phyloP scores from a whole-genome alignment of 352 stramenopile genomes.

The Phytopythium cucurbitacearum region DNA sequence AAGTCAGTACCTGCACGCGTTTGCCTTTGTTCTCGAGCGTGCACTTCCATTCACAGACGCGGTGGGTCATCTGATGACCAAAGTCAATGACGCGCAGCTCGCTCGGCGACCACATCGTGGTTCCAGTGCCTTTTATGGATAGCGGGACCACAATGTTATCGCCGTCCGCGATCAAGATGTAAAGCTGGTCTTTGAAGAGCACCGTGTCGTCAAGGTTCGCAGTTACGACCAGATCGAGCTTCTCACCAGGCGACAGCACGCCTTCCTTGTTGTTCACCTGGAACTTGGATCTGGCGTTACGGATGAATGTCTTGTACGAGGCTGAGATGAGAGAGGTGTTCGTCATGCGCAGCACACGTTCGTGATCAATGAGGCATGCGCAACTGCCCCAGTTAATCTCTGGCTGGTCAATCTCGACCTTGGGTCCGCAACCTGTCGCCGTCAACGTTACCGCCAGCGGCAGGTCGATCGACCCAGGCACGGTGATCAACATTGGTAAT shows the following conservation, averaged over 20 bases:
- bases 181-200: constrained; percentile 90
- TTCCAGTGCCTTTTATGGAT: constrained; percentile 88
- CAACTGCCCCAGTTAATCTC: constrained; percentile 90
- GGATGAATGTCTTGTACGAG: constrained; percentile 91
- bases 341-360: constrained; percentile 66
- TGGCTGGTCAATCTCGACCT: constrained; percentile 73
- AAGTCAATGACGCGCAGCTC: constrained; percentile 91
- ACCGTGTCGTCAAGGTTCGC: constrained; percentile 93
- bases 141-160: constrained; percentile 89
- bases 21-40: constrained; percentile 95
- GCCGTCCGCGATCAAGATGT: constrained; percentile 91
- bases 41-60: constrained; percentile 88
- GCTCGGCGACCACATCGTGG: constrained; percentile 91
- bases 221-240: constrained; percentile 64
- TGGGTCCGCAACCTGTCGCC: constrained; percentile 80
- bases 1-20: constrained; percentile 88
- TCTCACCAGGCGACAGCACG: constrained; percentile 75
- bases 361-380: constrained; percentile 84
- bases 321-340: constrained; percentile 91
- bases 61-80: constrained; percentile 87
- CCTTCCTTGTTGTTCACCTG: constrained; percentile 88
- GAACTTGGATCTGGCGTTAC: constrained; percentile 91
- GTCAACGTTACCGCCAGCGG: constrained; percentile 87
- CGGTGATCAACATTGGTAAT: constrained; percentile 82
- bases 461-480: constrained; percentile 85